These are phyloP conservation scores for Verticillium klebahnii DNA, from an alignment of 2,329 filamentous ascomycete genomes.

Conservation along the genomic window DNA sequence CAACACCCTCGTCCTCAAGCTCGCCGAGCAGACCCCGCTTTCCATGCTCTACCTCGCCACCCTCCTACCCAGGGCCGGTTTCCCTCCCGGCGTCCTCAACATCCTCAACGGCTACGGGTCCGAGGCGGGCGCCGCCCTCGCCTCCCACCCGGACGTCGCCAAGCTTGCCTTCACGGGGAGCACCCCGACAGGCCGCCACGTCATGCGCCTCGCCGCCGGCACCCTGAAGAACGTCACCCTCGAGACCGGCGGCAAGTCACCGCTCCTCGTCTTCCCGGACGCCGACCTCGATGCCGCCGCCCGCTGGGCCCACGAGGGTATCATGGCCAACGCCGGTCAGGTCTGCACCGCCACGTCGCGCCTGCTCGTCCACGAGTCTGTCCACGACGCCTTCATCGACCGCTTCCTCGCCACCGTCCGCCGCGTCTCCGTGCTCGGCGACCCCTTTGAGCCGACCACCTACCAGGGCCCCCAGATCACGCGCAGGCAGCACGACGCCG, in stretches of 20 bases:
- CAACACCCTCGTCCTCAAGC: slow-evolving; percentile 55
- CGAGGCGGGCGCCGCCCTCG: slow-evolving; percentile 60
- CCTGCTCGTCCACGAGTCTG: slow-evolving; percentile 51
- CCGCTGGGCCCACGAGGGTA: slow-evolving; percentile 38
- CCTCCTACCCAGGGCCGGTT: slow-evolving; percentile 64
- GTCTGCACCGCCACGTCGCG: slow-evolving; percentile 56
- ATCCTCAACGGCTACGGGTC: slow-evolving; percentile 63
- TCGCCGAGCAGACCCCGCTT: slow-evolving; percentile 57
- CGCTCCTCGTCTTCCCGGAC: slow-evolving; percentile 55
- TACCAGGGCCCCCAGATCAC: slow-evolving; percentile 67
- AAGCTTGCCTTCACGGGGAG: slow-evolving; percentile 72
- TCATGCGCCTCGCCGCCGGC: slow-evolving; percentile 63
- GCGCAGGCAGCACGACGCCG: slow-evolving; percentile 57
- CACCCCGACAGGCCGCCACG: slow-evolving; percentile 61
- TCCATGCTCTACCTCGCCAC: slow-evolving; percentile 57
- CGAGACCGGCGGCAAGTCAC: slow-evolving; percentile 58
- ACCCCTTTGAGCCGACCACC: slow-evolving; percentile 58
- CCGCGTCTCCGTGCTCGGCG: slow-evolving; percentile 53
- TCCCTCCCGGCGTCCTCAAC: slow-evolving; percentile 69
- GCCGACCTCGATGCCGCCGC: slow-evolving; percentile 60
- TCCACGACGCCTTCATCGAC: slow-evolving; percentile 57
- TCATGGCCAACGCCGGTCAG: slow-evolving; percentile 54
- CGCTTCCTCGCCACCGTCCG: slow-evolving; percentile 54
- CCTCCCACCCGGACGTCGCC: slow-evolving; percentile 58
- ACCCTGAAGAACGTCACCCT: slow-evolving; percentile 57